Base-by-base conservation (phyloP, 495 filamentous ascomycete species). In the Chaetomidium leptoderma region DNA sequence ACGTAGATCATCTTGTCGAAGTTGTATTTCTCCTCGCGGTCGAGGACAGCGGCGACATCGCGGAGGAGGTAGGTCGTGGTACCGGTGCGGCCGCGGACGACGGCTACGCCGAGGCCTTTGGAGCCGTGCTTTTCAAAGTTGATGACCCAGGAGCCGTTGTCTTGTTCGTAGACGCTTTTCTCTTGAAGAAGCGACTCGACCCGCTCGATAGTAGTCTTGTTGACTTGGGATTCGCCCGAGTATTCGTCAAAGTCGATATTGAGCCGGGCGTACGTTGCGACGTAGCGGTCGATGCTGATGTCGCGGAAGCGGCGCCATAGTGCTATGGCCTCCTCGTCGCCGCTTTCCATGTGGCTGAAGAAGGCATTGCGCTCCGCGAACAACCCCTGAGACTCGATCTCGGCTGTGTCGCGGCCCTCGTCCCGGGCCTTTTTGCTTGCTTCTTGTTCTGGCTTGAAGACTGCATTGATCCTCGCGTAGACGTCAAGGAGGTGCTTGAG, bases 211-310 rank as follows among this genome's bases (percentile, higher is more conserved):
- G 84, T 85, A 65, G 88, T 88, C 58, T 85, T 80, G 53, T 83
- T 82, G 50, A 97, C 88, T 66, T 95, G 89, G 9, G 88, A 92
- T 71, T 97, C 92, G 29, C 92, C 92, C 21, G 86, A 86, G 76
- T 97, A 97, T 51, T 88, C 86, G 66, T 97, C 91, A 63, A 92
- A 97, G 55, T 83, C 78, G 66, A 97, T 96, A 72, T 95, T 95
- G 13, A 72, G 57, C 39, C 69, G 65, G 30, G 63, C 69, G 42
- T 72, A 70, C 0, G 63, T 76, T 4, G 66, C 63, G 70, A 89
- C 86, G 74, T 96, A 96, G 65, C 86, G 85, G 55, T 82, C 77
- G 62, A 97, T 97, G 72, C 87, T 91, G 40, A 97, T 79, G 40
- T 93, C 88, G 68, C 92, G 82, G 79, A 97, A 97, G 14, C 85